A percentile compares a stretch with the other conserved stretches of the same genome.
These are phyloP conservation scores for Clonostachys solani DNA, from an alignment of 2,329 filamentous ascomycete species.

Conservation along the genomic window DNA sequence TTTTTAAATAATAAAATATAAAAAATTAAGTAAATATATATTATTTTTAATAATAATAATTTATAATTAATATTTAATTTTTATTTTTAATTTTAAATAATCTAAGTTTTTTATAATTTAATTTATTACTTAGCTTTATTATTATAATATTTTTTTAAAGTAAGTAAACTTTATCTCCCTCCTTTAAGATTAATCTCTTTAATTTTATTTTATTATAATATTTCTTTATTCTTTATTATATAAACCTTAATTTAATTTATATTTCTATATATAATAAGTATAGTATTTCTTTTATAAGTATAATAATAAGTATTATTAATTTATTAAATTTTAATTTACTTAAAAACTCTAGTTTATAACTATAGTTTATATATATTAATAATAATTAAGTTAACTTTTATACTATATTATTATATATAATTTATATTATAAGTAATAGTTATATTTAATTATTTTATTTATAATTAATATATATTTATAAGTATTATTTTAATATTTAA, in stretches of 20 bases:
- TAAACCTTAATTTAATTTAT: constrained; percentile 1
- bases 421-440: background rate
- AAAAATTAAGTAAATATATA: too few relatives aligned
- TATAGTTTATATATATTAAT: background rate
- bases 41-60: too few relatives aligned
- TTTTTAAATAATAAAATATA: too few relatives aligned
- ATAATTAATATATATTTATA: background rate
- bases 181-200: constrained; percentile 3
- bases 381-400: background rate
- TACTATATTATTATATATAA: background rate
- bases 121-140: constrained; percentile 2
- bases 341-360: background rate
- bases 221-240: background rate
- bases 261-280: background rate
- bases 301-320: background rate
- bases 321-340: background rate
- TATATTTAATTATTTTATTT: background rate
- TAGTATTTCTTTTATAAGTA: background rate
- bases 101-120: constrained; percentile 1
- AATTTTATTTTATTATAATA: constrained; percentile 2
- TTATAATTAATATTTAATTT: too few relatives aligned
- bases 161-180: constrained; percentile 6
- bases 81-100: too few relatives aligned
- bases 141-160: constrained; percentile 5
- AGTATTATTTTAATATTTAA: too few relatives aligned